Evolutionary conservation across 345 rosid genomes (phyloP).

Genomic region (Draba incana): DNA sequence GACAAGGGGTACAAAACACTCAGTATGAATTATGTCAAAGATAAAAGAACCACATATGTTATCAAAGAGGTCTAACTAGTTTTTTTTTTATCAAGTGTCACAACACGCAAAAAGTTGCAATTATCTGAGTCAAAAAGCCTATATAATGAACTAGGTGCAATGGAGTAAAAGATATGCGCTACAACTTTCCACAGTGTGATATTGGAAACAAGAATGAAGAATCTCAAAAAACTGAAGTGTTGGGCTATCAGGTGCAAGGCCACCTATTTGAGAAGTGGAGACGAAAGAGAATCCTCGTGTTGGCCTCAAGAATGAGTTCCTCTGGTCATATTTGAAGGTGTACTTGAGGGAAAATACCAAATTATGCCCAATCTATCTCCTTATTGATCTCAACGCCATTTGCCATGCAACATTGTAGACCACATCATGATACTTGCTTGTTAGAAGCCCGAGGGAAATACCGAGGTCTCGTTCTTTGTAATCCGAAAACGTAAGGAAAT

Average conservation of each 20-base stretch:
- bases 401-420: slow-evolving; percentile 76
- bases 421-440: slow-evolving; percentile 70
- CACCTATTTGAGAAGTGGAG: slow-evolving; percentile 77
- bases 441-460: slow-evolving; percentile 72
- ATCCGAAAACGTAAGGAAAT: slow-evolving; percentile 83
- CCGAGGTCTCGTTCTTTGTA: slow-evolving; percentile 78
- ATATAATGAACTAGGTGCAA: slow-evolving; percentile 16
- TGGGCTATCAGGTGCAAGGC: slow-evolving; percentile 83
- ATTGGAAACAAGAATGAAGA: slow-evolving; percentile 11
- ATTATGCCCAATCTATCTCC: slow-evolving; percentile 91
- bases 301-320: slow-evolving; percentile 84
- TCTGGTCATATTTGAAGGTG: slow-evolving; percentile 69
- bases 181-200: neutral
- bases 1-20: neutral
- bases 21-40: slow-evolving; percentile 13
- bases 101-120: too few species aligned
- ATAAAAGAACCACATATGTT: slow-evolving; percentile 14
- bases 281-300: slow-evolving; percentile 77
- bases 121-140: slow-evolving; percentile 3
- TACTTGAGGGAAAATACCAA: slow-evolving; percentile 78
- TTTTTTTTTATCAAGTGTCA: too few species aligned
- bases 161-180: neutral
- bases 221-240: slow-evolving; percentile 56
- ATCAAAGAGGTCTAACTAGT: too few species aligned
- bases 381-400: slow-evolving; percentile 61